These are phyloP conservation scores for Stentor coeruleus DNA, from an alignment of 73 alveolate genomes.

Conservation along the genomic window DNA sequence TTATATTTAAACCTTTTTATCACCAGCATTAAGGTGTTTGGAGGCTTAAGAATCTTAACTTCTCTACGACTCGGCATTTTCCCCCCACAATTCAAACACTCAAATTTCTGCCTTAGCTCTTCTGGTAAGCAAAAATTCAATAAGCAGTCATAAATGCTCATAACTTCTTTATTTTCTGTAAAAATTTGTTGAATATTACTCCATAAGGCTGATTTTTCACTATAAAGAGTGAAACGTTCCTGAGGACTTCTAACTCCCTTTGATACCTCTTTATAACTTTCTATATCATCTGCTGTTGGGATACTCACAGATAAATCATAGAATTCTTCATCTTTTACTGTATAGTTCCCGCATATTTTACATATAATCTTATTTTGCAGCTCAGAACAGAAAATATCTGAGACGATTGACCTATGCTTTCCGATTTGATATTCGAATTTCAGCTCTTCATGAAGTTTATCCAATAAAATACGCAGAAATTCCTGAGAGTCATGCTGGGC, in stretches of 20 bases:
- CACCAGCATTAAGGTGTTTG: neutral
- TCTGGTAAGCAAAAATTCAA: constrained; percentile 5
- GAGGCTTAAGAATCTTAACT: neutral
- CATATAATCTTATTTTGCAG: neutral
- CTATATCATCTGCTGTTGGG: constrained; percentile 9
- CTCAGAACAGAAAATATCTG: neutral
- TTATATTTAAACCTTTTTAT: constrained; percentile 16
- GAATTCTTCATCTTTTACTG: neutral
- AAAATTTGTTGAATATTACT: neutral
- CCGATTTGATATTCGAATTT: constrained; percentile 2
- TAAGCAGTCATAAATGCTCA: constrained; percentile 1
- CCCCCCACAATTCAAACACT: neutral
- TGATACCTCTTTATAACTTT: neutral
- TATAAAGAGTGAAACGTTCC: neutral
- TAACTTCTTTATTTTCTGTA: neutral
- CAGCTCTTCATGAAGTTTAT: constrained; percentile 54
- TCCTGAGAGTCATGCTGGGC: constrained; percentile 61
- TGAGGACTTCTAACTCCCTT: neutral
- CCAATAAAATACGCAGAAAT: constrained; percentile 52
- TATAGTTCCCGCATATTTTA: neutral
- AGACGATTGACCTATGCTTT: neutral
- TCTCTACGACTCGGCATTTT: neutral
- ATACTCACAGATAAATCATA: neutral
- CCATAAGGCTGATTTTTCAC: neutral
- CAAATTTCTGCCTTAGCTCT: neutral